These are phyloP conservation scores for Eremomyces bilateralis DNA, from an alignment of 495 filamentous ascomycete genomes.

Conservation along the genomic window DNA sequence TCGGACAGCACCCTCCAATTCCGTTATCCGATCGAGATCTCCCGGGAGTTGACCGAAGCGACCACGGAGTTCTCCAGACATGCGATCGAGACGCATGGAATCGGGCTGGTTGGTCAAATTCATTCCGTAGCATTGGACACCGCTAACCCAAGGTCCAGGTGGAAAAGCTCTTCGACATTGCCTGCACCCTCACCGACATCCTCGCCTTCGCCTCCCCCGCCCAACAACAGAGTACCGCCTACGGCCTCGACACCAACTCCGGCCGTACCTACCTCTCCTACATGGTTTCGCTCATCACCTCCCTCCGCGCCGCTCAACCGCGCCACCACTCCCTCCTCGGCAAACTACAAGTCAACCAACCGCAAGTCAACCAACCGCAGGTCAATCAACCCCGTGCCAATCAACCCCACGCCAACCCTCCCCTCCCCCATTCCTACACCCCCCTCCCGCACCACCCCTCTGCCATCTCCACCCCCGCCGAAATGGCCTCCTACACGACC, in stretches of 20 bases:
- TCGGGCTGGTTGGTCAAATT: constrained; percentile 36
- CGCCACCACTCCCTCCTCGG: too few species aligned
- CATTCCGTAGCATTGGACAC: not conserved
- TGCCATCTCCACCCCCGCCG: too few species aligned
- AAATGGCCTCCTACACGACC: too few species aligned
- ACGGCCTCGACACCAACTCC: constrained; percentile 27
- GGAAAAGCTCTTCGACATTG: constrained; percentile 58
- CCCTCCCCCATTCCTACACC: too few species aligned
- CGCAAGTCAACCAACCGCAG: too few species aligned
- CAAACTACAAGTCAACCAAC: too few species aligned
- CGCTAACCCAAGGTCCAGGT: too few species aligned
- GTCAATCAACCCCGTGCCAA: too few species aligned
- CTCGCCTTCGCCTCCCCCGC: constrained; percentile 50
- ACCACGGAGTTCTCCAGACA: constrained; percentile 37
- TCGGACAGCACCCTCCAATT: constrained; percentile 39
- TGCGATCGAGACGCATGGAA: constrained; percentile 52
- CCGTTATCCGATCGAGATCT: constrained; percentile 47
- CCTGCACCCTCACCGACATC: constrained; percentile 51
- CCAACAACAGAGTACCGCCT: too few species aligned
- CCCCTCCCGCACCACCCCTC: too few species aligned
- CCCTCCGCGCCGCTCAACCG: constrained; percentile 46
- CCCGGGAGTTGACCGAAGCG: constrained; percentile 43
- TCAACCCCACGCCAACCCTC: too few species aligned
- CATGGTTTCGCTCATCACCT: constrained; percentile 40
- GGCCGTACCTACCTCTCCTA: constrained; percentile 55